These are phyloP conservation scores for Cryptosporidium andersoni DNA, from an alignment of 169 alveolate species.

Conservation along the genomic window DNA sequence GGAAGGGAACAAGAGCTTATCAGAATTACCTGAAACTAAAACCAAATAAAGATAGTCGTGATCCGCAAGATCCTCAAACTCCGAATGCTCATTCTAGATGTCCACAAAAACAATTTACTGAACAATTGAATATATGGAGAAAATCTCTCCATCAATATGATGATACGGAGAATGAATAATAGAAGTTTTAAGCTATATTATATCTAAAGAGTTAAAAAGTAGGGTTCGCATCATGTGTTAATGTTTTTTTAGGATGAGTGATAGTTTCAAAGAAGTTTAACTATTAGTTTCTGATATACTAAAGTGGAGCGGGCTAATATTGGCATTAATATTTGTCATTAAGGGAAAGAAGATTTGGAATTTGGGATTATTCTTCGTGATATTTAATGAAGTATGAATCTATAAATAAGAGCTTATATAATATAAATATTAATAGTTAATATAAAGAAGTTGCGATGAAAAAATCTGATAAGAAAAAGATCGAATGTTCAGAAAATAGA, in stretches of 20 bases:
- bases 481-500: too few species aligned
- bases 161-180: conserved; percentile 4
- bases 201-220: background rate
- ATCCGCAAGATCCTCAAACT: conserved; percentile 55
- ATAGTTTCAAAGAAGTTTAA: too few species aligned
- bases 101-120: conserved; percentile 65
- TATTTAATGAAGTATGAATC: too few species aligned
- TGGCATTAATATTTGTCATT: too few species aligned
- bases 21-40: conserved; percentile 54
- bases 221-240: background rate
- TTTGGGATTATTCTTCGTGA: too few species aligned
- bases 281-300: too few species aligned
- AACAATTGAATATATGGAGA: conserved; percentile 55
- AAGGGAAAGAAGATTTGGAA: too few species aligned
- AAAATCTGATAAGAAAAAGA: background rate
- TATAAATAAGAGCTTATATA: background rate
- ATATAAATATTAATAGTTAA: conserved; percentile 1
- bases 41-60: conserved; percentile 55
- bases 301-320: too few species aligned
- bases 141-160: conserved; percentile 64
- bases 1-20: conserved; percentile 68
- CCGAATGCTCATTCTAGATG: conserved; percentile 68
- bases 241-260: background rate
- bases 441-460: background rate
- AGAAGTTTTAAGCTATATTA: too few species aligned